Percentiles rank a stretch among this genome's conserved stretches.
Conservation (phyloP, 768 basidiomycete species). For the Aureoboletus auriporus region DNA sequence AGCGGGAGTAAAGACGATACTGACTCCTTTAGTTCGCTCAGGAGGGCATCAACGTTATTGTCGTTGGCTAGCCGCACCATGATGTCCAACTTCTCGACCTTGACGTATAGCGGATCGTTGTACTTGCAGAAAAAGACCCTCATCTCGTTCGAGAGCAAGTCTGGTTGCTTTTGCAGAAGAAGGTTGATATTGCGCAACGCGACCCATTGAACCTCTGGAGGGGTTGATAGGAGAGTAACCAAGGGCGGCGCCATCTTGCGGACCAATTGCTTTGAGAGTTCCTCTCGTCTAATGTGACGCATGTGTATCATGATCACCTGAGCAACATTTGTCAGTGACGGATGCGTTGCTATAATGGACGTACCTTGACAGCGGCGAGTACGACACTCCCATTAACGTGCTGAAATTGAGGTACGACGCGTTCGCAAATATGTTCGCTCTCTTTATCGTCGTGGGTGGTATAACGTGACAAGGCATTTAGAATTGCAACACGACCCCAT, state of each 20-base stretch:
- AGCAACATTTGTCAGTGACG: neutral
- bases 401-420: slow-evolving; percentile 97
- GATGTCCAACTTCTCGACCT: slow-evolving; percentile 96
- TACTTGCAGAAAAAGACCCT: slow-evolving; percentile 99
- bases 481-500: slow-evolving; percentile 95
- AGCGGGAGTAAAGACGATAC: slow-evolving; percentile 23
- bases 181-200: slow-evolving; percentile 96
- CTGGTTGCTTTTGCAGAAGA: slow-evolving; percentile 88
- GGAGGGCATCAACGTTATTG: slow-evolving; percentile 87
- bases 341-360: slow-evolving; percentile 9
- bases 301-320: slow-evolving; percentile 98
- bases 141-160: slow-evolving; percentile 93
- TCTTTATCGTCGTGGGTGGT: slow-evolving; percentile 84
- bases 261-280: slow-evolving; percentile 78
- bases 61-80: slow-evolving; percentile 93
- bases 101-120: slow-evolving; percentile 98
- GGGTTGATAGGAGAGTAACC: slow-evolving; percentile 93
- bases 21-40: slow-evolving; percentile 95
- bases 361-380: slow-evolving; percentile 90
- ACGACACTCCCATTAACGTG: slow-evolving; percentile 96
- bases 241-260: slow-evolving; percentile 97
- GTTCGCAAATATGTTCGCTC: slow-evolving; percentile 97
- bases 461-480: slow-evolving; percentile 85
- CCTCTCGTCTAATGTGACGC: slow-evolving; percentile 74
- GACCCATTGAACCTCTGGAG: slow-evolving; percentile 98